Evolutionary conservation across 805 yeast species (phyloP).

Genomic region (Torulaspora indica): DNA sequence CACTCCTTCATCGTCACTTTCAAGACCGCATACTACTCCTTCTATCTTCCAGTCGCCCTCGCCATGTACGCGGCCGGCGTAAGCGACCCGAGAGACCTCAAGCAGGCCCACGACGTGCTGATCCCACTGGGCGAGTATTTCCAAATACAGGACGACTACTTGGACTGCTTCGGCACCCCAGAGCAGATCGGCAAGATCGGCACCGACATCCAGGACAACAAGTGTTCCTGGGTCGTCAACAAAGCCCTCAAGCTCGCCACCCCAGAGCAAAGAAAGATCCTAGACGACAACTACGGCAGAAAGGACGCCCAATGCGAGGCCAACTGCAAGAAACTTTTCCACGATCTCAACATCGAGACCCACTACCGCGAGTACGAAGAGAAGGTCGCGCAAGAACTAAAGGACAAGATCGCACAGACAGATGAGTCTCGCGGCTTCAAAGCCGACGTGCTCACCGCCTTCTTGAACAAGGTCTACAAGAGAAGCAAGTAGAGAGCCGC

Average conservation of each 20-base stretch:
- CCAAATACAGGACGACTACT: conserved; percentile 96
- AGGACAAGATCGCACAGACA: conserved; percentile 55
- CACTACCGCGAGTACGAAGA: conserved; percentile 83
- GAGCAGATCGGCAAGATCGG: conserved; percentile 98
- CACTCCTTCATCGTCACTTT: conserved; percentile 93
- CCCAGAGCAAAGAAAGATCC: conserved; percentile 72
- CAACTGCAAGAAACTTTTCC: conserved; percentile 65
- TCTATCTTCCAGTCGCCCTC: conserved; percentile 94
- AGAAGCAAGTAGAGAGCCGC: conserved; percentile 63
- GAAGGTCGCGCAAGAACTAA: conserved; percentile 58
- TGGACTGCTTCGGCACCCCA: conserved; percentile 96
- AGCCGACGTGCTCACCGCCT: conserved; percentile 74
- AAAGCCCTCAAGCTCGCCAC: conserved; percentile 77
- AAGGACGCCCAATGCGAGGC: conserved; percentile 68
- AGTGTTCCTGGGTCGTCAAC: conserved; percentile 96
- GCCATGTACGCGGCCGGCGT: conserved; percentile 93
- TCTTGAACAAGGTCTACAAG: conserved; percentile 88
- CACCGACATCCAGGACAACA: conserved; percentile 96
- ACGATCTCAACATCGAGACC: conserved; percentile 64
- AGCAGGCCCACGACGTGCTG: conserved; percentile 82
- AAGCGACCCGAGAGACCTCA: conserved; percentile 62
- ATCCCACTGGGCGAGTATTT: conserved; percentile 96
- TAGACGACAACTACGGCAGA: conserved; percentile 87
- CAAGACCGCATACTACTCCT: conserved; percentile 96
- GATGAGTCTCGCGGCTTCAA: conserved; percentile 96